Evolutionary conservation across 1,284 basidiomycete genomes (phyloP).

Genomic region (Chalciporus sp.): DNA sequence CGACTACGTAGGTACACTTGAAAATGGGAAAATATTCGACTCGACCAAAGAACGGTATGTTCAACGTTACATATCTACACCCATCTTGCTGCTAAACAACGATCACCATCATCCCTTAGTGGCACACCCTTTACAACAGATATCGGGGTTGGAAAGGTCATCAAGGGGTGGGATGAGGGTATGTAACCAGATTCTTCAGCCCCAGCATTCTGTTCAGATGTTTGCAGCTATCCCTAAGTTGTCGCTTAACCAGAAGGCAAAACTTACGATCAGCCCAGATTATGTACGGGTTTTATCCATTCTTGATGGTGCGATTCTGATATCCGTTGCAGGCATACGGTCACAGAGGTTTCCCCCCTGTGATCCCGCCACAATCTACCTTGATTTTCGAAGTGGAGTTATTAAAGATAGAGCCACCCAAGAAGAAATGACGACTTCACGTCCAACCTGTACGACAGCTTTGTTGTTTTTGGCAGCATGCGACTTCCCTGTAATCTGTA

Average conservation of each 20-base stretch:
- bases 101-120: constrained; percentile 37
- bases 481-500: constrained; percentile 25
- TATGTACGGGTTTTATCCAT: constrained; percentile 51
- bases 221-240: constrained; percentile 69
- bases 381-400: constrained; percentile 85
- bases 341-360: constrained; percentile 72
- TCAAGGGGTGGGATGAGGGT: constrained; percentile 93
- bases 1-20: constrained; percentile 73
- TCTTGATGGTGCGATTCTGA: neutral
- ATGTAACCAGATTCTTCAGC: constrained; percentile 26
- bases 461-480: constrained; percentile 14
- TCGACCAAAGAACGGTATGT: constrained; percentile 71
- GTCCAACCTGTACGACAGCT: constrained; percentile 21
- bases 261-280: constrained; percentile 66
- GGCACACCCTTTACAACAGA: constrained; percentile 66
- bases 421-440: constrained; percentile 54
- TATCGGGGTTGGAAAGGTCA: constrained; percentile 83
- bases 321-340: constrained; percentile 61
- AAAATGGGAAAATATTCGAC: constrained; percentile 66
- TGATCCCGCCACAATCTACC: constrained; percentile 83
- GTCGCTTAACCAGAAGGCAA: constrained; percentile 78
- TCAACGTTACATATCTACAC: constrained; percentile 5
- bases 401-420: constrained; percentile 34
- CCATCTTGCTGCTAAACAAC: constrained; percentile 4
- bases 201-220: constrained; percentile 8